These are phyloP conservation scores for Pichiaceae sp. DNA, from an alignment of 1,139 yeast species.

Conservation along the genomic window DNA sequence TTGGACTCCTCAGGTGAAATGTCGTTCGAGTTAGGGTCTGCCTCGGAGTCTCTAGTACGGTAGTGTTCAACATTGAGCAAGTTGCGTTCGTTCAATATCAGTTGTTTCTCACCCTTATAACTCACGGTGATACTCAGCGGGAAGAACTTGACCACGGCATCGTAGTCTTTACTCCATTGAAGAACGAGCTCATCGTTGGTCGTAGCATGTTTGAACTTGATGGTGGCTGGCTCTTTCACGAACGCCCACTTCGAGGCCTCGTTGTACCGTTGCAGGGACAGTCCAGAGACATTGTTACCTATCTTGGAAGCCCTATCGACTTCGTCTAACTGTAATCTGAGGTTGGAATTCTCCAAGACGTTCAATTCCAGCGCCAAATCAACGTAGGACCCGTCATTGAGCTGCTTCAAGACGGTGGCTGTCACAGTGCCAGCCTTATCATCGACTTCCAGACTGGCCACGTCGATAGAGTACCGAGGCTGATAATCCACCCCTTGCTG, in stretches of 20 bases:
- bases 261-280: constrained; percentile 42
- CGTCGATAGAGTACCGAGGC: constrained; percentile 49
- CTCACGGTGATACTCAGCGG: constrained; percentile 48
- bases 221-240: constrained; percentile 7
- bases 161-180: constrained; percentile 31
- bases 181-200: constrained; percentile 23
- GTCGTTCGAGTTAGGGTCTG: constrained; percentile 30
- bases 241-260: constrained; percentile 60
- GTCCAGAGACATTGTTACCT: constrained; percentile 12
- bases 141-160: constrained; percentile 29
- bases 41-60: constrained; percentile 33
- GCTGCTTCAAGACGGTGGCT: constrained; percentile 41
- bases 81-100: constrained; percentile 59
- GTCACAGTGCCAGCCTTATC: constrained; percentile 22
- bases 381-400: constrained; percentile 22
- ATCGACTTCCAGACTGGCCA: constrained; percentile 27
- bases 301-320: constrained; percentile 25
- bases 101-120: constrained; percentile 35
- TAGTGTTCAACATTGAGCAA: constrained; percentile 76
- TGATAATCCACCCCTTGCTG: constrained; percentile 22
- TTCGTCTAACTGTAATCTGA: constrained; percentile 63
- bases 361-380: constrained; percentile 50
- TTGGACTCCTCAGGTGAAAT: constrained; percentile 46
- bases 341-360: constrained; percentile 43
- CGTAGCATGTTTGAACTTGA: constrained; percentile 13